Base-by-base conservation (phyloP, 441 rosid species). In the Erodium moschatum region DNA sequence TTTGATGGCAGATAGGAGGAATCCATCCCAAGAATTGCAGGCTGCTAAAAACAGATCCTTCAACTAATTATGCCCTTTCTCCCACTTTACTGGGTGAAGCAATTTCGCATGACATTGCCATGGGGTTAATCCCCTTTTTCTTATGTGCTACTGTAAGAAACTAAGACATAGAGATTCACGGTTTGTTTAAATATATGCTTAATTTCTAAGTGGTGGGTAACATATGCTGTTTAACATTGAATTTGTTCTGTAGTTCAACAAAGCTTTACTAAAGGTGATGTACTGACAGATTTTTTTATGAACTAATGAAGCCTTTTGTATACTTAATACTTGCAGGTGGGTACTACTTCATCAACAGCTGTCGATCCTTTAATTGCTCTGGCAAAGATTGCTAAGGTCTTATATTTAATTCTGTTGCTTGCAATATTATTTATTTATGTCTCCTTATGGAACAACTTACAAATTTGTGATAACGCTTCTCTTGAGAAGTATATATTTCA, bases 311-410 rank as follows among this genome's bases (percentile, higher is more conserved):
- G 38, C 31, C 66, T 73, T 31, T 4, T 35, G 65, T 64, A 5
- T 58, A 48, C 71, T 72, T 73, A 73, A 5, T 58, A 48, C 71
- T 72, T 73, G 74, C 83, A 92, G 98, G 93, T 88, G 46, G 98
- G 98, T n/a, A 87, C 94, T 70, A 92, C 98, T 35, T 90, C 98
- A 9, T 88, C 98, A 42, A 80, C 98, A 5, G 86, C 98, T 21
- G 83, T 86, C 58, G 97, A 90, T 83, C 93, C 98, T 33, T 78
- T 92, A 78, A 79, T 64, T 73, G 74, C 81, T 5, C 68, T 92
- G 21, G 93, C 92, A 15, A 79, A 78, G 73, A 85, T 89, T 65
- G 89, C 94, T 46, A 79, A 86, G 93, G 97, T 90, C 61, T 65
- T 68, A 31, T 5, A 50, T 72, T 38, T 63, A 50, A 21, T 42